Percentiles rank a stretch among this genome's conserved stretches.
These are phyloP conservation scores for Dioscorea zingiberensis DNA, from an alignment of 106 monocot species.

Conservation along the genomic window DNA sequence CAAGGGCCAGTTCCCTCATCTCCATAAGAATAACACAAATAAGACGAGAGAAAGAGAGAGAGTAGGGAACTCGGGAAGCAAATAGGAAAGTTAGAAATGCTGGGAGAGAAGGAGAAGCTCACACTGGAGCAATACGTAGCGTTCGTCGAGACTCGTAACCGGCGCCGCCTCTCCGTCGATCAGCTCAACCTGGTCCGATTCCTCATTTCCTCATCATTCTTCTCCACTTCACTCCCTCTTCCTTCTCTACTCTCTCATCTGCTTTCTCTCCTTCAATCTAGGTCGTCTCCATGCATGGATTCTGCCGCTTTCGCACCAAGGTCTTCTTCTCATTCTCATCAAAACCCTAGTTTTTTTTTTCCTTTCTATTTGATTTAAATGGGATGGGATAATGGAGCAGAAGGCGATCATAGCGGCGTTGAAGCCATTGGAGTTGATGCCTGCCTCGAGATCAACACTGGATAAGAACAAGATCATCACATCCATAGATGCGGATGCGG, in stretches of 20 bases:
- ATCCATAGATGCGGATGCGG: not conserved
- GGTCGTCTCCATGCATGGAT: slow-evolving; percentile 43
- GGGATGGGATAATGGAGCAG: slow-evolving; percentile 1
- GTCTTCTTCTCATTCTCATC: not conserved
- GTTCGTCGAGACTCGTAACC: slow-evolving; percentile 16
- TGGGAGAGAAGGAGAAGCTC: slow-evolving; percentile 5
- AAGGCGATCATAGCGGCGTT: slow-evolving; percentile 16
- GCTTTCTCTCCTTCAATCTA: not conserved
- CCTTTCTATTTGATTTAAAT: not conserved
- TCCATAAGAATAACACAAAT: no score
- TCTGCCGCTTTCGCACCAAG: slow-evolving; percentile 19
- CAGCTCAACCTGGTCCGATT: slow-evolving; percentile 31
- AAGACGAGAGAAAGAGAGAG: not conserved
- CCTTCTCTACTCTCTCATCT: not conserved
- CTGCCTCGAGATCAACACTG: slow-evolving; percentile 29
- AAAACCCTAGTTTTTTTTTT: not conserved
- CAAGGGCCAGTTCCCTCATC: no score
- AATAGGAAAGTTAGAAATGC: not conserved
- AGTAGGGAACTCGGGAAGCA: not conserved
- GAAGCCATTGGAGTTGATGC: slow-evolving; percentile 24
- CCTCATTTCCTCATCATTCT: not conserved
- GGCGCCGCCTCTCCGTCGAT: slow-evolving; percentile 10
- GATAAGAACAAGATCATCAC: not conserved
- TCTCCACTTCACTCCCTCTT: not conserved
- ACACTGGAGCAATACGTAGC: slow-evolving; percentile 30